A percentile compares a stretch with the other conserved stretches of the same genome.
Conservation (phyloP, 352 stramenopile species). For the Phytopythium aichiense region DNA sequence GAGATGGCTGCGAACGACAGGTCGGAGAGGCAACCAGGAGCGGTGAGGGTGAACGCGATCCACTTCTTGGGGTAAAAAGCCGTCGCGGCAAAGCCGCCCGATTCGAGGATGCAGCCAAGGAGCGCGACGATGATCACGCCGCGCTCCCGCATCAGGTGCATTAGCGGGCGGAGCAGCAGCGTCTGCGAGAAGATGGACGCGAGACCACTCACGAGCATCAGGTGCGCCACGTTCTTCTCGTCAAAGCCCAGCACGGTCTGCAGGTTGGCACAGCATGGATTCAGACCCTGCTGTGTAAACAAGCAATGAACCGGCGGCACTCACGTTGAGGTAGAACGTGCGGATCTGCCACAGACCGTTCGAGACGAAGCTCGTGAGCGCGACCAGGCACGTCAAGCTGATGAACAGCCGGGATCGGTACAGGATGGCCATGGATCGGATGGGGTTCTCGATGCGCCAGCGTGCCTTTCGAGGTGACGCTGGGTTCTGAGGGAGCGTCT, state of each 20-base stretch:
- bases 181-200: slow-evolving; percentile 52
- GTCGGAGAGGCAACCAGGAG: slow-evolving; percentile 46
- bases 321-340: slow-evolving; percentile 71
- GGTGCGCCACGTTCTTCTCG: slow-evolving; percentile 50
- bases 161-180: slow-evolving; percentile 57
- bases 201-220: slow-evolving; percentile 59
- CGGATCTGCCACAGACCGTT: slow-evolving; percentile 58
- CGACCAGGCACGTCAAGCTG: slow-evolving; percentile 59
- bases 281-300: not conserved
- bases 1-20: slow-evolving; percentile 67
- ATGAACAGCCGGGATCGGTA: slow-evolving; percentile 60
- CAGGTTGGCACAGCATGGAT: slow-evolving; percentile 1
- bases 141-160: slow-evolving; percentile 52
- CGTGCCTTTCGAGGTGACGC: slow-evolving; percentile 9
- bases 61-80: slow-evolving; percentile 56
- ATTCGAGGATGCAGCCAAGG: slow-evolving; percentile 33
- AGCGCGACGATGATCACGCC: slow-evolving; percentile 65
- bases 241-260: slow-evolving; percentile 66
- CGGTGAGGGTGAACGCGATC: slow-evolving; percentile 45
- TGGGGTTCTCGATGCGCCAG: slow-evolving; percentile 45
- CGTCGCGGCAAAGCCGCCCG: slow-evolving; percentile 29
- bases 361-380: slow-evolving; percentile 59
- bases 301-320: not conserved
- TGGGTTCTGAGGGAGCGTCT: slow-evolving; percentile 39
- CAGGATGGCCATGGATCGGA: slow-evolving; percentile 63